Evolutionary conservation across 1,284 basidiomycete genomes (phyloP), one percentile per base, ranked within the genome.

Genomic region (Kalmanozyma brasiliensis): DNA sequence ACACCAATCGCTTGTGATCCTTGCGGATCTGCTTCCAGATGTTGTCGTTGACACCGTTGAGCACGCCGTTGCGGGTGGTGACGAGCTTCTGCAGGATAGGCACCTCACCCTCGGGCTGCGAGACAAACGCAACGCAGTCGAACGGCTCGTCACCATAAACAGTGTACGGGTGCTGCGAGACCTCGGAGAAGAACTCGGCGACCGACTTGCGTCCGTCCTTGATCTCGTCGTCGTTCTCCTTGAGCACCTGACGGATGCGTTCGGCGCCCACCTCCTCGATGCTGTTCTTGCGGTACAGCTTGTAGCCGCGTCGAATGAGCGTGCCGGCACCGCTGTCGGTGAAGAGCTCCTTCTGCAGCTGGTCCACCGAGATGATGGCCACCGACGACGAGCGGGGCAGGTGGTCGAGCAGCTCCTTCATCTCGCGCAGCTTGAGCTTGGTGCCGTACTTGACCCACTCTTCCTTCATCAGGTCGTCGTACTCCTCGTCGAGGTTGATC

Each of bases 391-490:
- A 92, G 72, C 96, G 93, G 29, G 96, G 95, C 60, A 98, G 92
- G 84, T 96, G 91, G 83, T 98, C 96, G 52, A 99, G 89, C 42
- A 99, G 89, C 83, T 98, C 95, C 85, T 99, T 99, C 87, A 98
- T 98, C 84, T 98, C 95, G 74, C 95, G 91, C 49, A 99, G 87
- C 85, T 98, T 98, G 84, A 99, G 91, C 85, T 99, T 99, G 75
- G 96, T 98, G 71, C 95, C 95, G 82, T 90, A 98, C 84, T 97
- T 97, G 85, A 99, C 95, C 95, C 96, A 99, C n/a, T 94, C 88
- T 85, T 98, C 90, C 83, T 94, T 96, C 94, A 98, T 93, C 61
- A 99, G 88, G 36, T 88, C 87, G 73, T 96, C 92, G 84, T 97
- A 98, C 85, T 99, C 95, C 87, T 98, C 95, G 82, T 99, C 95